A percentile compares a stretch with the other conserved stretches of the same genome.
phyloP scores from a whole-genome alignment of 1,284 basidiomycete species.

The Trametes sp. region DNA sequence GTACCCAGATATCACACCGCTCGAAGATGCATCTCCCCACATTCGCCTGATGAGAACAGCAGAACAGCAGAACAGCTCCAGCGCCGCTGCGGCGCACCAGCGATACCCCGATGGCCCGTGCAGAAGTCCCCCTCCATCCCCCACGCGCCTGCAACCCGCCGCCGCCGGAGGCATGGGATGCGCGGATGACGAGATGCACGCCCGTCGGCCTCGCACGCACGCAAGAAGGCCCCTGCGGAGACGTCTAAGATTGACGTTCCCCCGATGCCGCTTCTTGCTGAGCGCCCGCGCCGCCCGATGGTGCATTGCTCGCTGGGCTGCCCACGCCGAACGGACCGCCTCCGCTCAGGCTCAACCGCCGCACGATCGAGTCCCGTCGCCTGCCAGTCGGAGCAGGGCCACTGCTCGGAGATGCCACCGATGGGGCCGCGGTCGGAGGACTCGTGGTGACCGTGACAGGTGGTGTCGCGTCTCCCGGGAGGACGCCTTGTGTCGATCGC shows the following conservation, averaged over 20 bases:
- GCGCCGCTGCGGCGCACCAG: constrained; percentile 1
- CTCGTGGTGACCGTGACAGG: constrained; percentile 13
- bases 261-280: constrained; percentile 34
- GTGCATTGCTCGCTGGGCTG: constrained; percentile 15
- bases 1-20: constrained; percentile 13
- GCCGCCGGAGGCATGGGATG: neutral
- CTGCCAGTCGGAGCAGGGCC: constrained; percentile 19
- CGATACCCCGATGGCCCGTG: neutral
- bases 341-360: constrained; percentile 42
- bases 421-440: constrained; percentile 9
- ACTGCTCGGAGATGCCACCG: constrained; percentile 13
- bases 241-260: constrained; percentile 36
- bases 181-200: constrained; percentile 2
- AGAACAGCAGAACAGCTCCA: constrained; percentile 13
- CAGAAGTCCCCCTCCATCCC: neutral
- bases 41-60: constrained; percentile 16
- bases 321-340: constrained; percentile 26
- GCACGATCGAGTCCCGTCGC: constrained; percentile 39
- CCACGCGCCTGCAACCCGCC: neutral
- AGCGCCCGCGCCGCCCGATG: constrained; percentile 17
- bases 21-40: constrained; percentile 31
- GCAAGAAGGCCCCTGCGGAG: neutral
- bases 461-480: constrained; percentile 42
- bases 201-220: constrained; percentile 1
- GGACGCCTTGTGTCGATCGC: constrained; percentile 58